These are phyloP conservation scores for Leishmania aethiopica DNA, from an alignment of 208 protist species.

Conservation along the genomic window DNA sequence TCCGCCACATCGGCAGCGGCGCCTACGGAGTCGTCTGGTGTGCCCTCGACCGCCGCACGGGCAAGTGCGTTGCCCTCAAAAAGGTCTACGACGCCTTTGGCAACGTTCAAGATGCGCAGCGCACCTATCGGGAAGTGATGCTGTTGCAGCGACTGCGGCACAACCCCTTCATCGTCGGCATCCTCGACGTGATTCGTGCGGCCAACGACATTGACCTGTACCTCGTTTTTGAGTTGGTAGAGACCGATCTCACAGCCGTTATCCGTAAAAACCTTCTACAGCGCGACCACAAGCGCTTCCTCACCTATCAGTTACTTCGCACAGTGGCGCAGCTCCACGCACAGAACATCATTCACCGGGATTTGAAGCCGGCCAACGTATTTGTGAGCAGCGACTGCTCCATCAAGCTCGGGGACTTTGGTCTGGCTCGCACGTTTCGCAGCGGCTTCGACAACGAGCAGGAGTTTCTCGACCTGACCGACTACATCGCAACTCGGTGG, in stretches of 20 bases:
- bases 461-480: conserved; percentile 84
- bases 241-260: conserved; percentile 93
- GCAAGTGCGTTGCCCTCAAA: conserved; percentile 93
- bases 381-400: conserved; percentile 94
- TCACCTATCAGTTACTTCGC: conserved; percentile 96
- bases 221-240: conserved; percentile 97
- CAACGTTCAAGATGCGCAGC: conserved; percentile 91
- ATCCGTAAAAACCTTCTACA: conserved; percentile 96
- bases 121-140: conserved; percentile 98
- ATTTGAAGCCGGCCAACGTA: conserved; percentile 94
- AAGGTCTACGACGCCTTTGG: conserved; percentile 98
- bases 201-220: conserved; percentile 98
- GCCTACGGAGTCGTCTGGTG: conserved; percentile 97
- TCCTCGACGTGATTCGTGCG: conserved; percentile 96
- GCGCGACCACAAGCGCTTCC: conserved; percentile 93
- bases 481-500: conserved; percentile 97
- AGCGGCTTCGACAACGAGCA: conserved; percentile 39
- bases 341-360: conserved; percentile 90
- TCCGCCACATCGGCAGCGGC: conserved; percentile 95
- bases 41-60: conserved; percentile 88
- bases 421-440: conserved; percentile 93
- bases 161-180: conserved; percentile 90
- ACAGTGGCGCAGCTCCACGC: conserved; percentile 95
- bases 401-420: conserved; percentile 98
- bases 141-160: conserved; percentile 85